Conservation (phyloP, 176 grass and related monocot genomes). For the Rhipidocladum racemiflorum region DNA sequence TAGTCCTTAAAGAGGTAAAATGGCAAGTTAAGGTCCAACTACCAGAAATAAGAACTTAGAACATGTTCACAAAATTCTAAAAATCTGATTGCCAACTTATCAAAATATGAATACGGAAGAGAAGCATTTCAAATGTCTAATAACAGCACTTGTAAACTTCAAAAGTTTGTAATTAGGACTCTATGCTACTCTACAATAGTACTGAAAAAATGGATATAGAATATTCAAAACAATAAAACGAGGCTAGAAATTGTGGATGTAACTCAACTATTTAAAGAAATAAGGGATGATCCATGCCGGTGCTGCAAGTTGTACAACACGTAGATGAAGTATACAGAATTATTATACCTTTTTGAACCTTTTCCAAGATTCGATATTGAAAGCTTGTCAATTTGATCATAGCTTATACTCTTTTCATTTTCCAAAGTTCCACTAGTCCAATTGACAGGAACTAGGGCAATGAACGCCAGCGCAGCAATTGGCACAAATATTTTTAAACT, state of each 20-base stretch:
- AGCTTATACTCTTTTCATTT: constrained; percentile 48
- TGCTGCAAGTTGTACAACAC: background rate
- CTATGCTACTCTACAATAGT: background rate
- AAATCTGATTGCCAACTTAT: background rate
- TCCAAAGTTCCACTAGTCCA: constrained; percentile 78
- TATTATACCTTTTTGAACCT: constrained; percentile 72
- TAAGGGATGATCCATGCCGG: background rate
- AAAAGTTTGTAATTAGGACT: background rate
- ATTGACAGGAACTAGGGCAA: constrained; percentile 76
- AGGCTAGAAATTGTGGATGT: too few species aligned
- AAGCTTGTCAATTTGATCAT: constrained; percentile 91
- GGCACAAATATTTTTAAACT: constrained; percentile 97
- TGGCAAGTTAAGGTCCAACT: background rate
- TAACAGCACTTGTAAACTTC: background rate
- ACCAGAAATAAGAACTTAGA: background rate
- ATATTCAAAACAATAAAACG: constrained; percentile 14
- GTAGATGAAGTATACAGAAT: constrained; percentile 9
- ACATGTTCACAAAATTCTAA: background rate
- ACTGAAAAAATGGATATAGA: background rate
- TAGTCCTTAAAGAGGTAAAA: background rate
- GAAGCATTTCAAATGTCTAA: background rate
- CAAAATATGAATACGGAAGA: background rate
- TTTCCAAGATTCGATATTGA: constrained; percentile 87
- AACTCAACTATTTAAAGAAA: constrained; percentile 18
- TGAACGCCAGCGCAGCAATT: constrained; percentile 65